Evolutionary conservation across 2,329 filamentous ascomycete genomes (phyloP), one percentile per base, ranked within the genome.

Genomic region (Alternaria tenuissima): DNA sequence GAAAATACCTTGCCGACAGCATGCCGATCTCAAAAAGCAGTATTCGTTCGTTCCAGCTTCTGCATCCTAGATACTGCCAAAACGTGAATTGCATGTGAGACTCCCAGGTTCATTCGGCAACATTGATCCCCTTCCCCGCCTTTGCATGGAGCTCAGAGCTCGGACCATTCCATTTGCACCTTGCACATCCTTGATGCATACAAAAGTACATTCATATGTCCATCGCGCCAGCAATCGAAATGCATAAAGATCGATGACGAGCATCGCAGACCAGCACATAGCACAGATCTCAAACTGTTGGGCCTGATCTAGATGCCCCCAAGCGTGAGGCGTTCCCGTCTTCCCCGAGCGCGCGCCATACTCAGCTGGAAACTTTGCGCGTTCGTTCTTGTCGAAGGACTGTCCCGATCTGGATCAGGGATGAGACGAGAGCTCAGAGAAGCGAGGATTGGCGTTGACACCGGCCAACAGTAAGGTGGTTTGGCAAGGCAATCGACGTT

Each of bases 341-440:
- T 49, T 42, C 46, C 30, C 30, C 46, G 32, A 22, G 38, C 38
- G 46, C 46, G 46, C 46, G 34, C 34, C 18, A 41, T 41, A 41
- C 38, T 41, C 38, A 22, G 18, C 18, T 41, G 38, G 38, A 41
- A 41, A 7, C 4, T 12, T 41, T 41, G 46, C 46, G 46, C 46
- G 46, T 22, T 41, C 38, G 38, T 22, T 41, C 46, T 49, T 12
- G 46, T 24, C 20, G 16, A 38, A 38, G 46, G 46, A 32, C 32
- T 49, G 46, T 49, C 46, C 46, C 30, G 32, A 49, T 49, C 32
- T 49, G 46, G 46, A 49, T 49, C 46, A 49, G 46, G 46, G 46
- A 49, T 49, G 46, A 49, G 46, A 26, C 46, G 46, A 49, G 46
- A 49, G 46, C 32, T 49, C 16, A 36, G 20, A 49, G 46, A 49